A percentile compares a stretch with the other conserved stretches of the same genome.
Conservation (phyloP, 2,329 filamentous ascomycete genomes). For the Fulvia fulva region DNA sequence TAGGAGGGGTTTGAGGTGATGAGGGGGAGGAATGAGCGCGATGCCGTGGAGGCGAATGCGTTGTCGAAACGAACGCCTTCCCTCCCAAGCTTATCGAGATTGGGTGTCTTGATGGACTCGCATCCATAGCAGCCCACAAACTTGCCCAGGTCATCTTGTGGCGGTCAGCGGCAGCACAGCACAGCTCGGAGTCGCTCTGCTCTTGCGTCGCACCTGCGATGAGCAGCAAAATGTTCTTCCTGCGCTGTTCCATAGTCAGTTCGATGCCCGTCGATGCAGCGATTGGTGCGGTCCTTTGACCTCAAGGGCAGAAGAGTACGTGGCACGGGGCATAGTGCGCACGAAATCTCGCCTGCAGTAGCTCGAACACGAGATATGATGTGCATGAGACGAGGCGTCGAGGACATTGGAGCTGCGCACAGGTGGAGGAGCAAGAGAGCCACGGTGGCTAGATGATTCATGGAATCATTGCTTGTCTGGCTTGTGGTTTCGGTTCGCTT, state of each 20-base stretch:
- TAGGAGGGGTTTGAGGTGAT: constrained; percentile 21
- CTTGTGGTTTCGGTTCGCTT: too few relatives aligned
- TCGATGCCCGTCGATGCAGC: background rate
- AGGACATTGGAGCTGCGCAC: too few relatives aligned
- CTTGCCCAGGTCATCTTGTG: constrained; percentile 41
- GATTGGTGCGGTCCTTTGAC: background rate
- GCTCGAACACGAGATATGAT: too few relatives aligned
- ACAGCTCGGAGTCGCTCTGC: background rate
- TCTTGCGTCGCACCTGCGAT: constrained; percentile 29
- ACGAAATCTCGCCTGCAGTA: too few relatives aligned
- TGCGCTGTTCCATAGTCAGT: background rate
- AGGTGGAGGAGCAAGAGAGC: too few relatives aligned
- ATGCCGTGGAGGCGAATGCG: constrained; percentile 46
- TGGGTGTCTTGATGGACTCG: constrained; percentile 34
- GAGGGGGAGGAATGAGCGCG: constrained; percentile 41
- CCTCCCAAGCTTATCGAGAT: constrained; percentile 41
- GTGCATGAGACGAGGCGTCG: too few relatives aligned
- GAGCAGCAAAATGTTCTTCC: constrained; percentile 35
- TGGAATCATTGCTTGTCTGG: too few relatives aligned
- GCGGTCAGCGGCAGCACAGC: background rate
- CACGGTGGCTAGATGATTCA: too few relatives aligned
- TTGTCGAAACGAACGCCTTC: constrained; percentile 38
- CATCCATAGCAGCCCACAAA: constrained; percentile 38
- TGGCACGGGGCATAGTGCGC: background rate
- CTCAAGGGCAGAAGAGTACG: background rate